Evolutionary conservation across 257 asterid species (phyloP).

Genomic region (Nicotiana tomentosiformis): DNA sequence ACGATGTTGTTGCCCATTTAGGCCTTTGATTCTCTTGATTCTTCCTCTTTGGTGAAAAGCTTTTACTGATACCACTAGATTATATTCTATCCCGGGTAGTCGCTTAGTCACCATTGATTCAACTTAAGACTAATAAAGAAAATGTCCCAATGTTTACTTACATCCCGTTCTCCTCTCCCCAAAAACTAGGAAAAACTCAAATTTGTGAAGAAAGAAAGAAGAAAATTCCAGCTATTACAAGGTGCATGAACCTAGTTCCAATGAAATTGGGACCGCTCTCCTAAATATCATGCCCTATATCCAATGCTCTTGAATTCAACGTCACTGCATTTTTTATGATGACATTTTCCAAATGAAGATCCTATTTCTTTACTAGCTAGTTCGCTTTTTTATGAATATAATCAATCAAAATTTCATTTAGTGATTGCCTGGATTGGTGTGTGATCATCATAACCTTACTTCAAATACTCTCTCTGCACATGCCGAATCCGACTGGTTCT

Average conservation of each 20-base stretch:
- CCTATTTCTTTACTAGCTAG: neutral
- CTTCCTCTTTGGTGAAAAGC: too few species aligned
- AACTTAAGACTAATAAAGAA: neutral
- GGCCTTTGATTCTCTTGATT: too few species aligned
- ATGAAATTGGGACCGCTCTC: neutral
- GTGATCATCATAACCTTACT: too few species aligned
- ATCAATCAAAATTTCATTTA: too few species aligned
- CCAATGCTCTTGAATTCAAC: neutral
- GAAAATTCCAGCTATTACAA: neutral
- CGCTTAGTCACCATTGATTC: too few species aligned
- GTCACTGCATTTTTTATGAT: neutral
- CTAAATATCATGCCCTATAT: neutral
- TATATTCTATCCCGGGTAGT: too few species aligned
- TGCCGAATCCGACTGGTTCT: too few species aligned
- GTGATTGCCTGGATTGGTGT: too few species aligned
- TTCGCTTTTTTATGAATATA: too few species aligned
- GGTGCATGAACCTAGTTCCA: neutral
- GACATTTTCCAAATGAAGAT: neutral
- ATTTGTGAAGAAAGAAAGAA: neutral
- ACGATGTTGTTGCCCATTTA: too few species aligned
- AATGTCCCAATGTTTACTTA: neutral
- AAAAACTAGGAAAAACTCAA: neutral
- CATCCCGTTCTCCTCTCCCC: neutral
- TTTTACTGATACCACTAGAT: neutral
- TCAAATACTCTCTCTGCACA: too few species aligned